Evolutionary conservation across 352 stramenopile genomes (phyloP), one percentile per base, ranked within the genome.

Genomic region (Nothophytophthora sp.): DNA sequence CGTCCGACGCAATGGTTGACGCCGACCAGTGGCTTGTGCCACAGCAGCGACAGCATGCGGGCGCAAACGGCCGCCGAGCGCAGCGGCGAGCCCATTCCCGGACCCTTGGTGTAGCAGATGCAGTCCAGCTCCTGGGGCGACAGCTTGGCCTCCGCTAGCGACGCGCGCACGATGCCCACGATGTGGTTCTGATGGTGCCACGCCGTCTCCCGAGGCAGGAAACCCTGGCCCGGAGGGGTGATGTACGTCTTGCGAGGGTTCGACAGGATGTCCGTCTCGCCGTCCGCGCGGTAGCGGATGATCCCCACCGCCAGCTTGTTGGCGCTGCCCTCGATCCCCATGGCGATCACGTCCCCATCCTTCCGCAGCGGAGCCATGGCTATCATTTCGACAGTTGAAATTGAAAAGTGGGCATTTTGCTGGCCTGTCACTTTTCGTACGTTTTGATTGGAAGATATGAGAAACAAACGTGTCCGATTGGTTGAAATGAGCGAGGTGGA

Each of bases 221-320:
- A 99, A 9, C 98, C 98, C 43, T 98, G 84, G 18, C 98, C 98
- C 1, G 96, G 85, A 3, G 97, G 97, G 40, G 96, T 96, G 50
- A 99, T 97, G 76, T 98, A 99, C 38, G 98, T 99, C 80, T 99
- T 99, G 44, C 98, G 80, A 46, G 97, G 96, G 76, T 99, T 99
- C 18, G 96, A 92, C 35, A 99, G 73, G 54, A 99, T 99, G 39
- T 88, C 86, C 39, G 76, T 96, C 68, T 90, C 81, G 30, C 76
- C 82, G 47, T 90, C 70, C 7, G 59, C 43, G 42, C 71, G 64
- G 54, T 89, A 91, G 48, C 79, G 64, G 53, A 95, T 87, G 51
- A 95, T 88, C 22, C 83, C 82, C n/a, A 95, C 82, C 11, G 86
- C 96, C 7, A 99, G 79, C 68, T 99, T 99, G 81, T 99, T 99